Evolutionary conservation across 2,329 filamentous ascomycete species (phyloP).

Genomic region (Diaporthe ilicicola): DNA sequence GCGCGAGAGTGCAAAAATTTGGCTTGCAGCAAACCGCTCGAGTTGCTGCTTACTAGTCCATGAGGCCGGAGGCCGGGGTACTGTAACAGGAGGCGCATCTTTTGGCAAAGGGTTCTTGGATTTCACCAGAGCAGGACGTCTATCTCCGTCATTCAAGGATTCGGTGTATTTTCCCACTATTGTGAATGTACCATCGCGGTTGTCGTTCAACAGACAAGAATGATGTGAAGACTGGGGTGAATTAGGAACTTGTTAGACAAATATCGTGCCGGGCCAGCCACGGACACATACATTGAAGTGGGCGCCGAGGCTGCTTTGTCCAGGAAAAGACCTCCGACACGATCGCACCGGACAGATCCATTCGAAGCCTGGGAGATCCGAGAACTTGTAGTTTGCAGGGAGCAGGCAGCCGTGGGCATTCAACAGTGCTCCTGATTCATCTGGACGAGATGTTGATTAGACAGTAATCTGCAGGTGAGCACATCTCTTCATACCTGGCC

Average conservation of each 20-base stretch:
- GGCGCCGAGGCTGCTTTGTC: neutral
- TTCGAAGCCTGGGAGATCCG: neutral
- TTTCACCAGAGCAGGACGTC: neutral
- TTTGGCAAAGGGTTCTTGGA: neutral
- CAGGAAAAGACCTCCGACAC: neutral
- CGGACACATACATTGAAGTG: slow-evolving; percentile 10
- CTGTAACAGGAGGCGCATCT: neutral
- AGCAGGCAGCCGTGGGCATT: slow-evolving; percentile 5
- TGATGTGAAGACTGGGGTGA: neutral
- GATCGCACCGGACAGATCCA: slow-evolving; percentile 25
- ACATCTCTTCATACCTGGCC: slow-evolving; percentile 1
- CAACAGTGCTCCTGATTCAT: neutral
- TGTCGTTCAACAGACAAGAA: slow-evolving; percentile 20
- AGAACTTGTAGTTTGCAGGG: slow-evolving; percentile 8
- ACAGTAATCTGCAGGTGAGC: rapidly evolving
- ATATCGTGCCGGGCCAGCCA: neutral
- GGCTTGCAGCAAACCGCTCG: neutral
- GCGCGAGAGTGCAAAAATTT: neutral
- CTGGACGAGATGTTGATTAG: neutral
- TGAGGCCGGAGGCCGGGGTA: neutral
- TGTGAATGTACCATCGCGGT: slow-evolving; percentile 27
- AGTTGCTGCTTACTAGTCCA: neutral
- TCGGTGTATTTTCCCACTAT: neutral
- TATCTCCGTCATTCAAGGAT: neutral
- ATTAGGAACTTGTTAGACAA: neutral